These are phyloP conservation scores for Capsicum pubescens DNA, from an alignment of 257 asterid genomes.

Conservation along the genomic window DNA sequence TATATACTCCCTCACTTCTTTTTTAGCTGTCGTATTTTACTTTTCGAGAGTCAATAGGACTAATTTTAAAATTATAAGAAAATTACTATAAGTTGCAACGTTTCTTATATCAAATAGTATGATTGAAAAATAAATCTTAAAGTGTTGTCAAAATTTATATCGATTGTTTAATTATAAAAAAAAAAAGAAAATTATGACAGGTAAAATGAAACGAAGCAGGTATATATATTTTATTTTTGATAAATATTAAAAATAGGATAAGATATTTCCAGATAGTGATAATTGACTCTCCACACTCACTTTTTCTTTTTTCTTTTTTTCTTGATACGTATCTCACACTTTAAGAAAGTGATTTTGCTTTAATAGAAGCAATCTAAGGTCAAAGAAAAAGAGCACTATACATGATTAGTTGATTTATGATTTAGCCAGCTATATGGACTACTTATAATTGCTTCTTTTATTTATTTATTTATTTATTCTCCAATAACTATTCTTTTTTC, in stretches of 20 bases:
- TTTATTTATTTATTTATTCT: neutral
- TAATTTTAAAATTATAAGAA: too few relatives aligned
- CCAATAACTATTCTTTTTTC: slow-evolving; percentile 2
- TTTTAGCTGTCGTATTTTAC: too few relatives aligned
- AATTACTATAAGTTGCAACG: too few relatives aligned
- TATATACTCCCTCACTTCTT: neutral
- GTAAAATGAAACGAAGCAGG: too few relatives aligned
- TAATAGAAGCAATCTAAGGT: slow-evolving; percentile 24
- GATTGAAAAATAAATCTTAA: too few relatives aligned
- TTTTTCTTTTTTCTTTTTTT: neutral
- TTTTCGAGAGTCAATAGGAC: too few relatives aligned
- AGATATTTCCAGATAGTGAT: neutral
- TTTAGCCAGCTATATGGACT: neutral
- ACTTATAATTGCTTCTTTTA: neutral
- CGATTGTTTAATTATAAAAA: too few relatives aligned
- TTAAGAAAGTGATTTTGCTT: slow-evolving; percentile 27
- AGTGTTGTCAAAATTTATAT: too few relatives aligned
- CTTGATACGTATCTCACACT: slow-evolving; percentile 27
- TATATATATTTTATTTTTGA: neutral
- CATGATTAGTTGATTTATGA: slow-evolving; percentile 24
- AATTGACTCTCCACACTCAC: neutral
- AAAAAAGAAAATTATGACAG: too few relatives aligned
- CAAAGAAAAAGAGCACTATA: slow-evolving; percentile 18
- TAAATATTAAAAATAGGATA: neutral
- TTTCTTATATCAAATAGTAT: too few relatives aligned